Evolutionary conservation across 2,329 filamentous ascomycete species (phyloP).

Genomic region (Trichoderma asperellum): DNA sequence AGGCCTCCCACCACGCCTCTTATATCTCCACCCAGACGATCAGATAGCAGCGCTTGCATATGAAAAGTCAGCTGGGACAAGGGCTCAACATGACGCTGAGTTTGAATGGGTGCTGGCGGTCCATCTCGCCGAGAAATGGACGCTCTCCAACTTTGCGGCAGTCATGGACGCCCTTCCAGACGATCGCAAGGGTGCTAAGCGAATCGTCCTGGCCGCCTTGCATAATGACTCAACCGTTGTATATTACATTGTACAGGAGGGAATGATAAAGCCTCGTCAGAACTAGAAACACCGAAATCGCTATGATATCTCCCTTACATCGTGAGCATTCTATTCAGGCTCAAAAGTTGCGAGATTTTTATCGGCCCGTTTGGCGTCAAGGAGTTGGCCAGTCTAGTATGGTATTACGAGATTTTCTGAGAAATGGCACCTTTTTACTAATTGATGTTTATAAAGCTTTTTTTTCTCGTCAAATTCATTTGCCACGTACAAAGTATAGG

Average conservation of each 20-base stretch:
- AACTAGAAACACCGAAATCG: conserved; percentile 56
- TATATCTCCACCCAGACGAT: conserved; percentile 83
- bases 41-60: conserved; percentile 72
- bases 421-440: not conserved
- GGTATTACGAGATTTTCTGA: not conserved
- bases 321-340: not conserved
- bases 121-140: conserved; percentile 74
- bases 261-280: conserved; percentile 83
- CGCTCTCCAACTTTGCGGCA: conserved; percentile 64
- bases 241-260: conserved; percentile 84
- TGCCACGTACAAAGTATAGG: not conserved
- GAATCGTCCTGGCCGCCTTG: conserved; percentile 73
- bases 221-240: conserved; percentile 82
- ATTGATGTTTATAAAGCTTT: conserved; percentile 1
- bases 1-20: conserved; percentile 71
- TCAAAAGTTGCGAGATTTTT: not conserved
- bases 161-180: conserved; percentile 68
- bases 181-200: conserved; percentile 60
- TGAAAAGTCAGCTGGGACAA: conserved; percentile 53
- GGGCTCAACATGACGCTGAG: conserved; percentile 56
- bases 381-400: conserved; percentile 20
- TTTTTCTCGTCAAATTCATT: conserved; percentile 5
- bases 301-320: not conserved
- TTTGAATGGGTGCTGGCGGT: conserved; percentile 78
- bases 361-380: conserved; percentile 19